Evolutionary conservation across 2,329 filamentous ascomycete species (phyloP).

Genomic region (Tympanopsis confertula): DNA sequence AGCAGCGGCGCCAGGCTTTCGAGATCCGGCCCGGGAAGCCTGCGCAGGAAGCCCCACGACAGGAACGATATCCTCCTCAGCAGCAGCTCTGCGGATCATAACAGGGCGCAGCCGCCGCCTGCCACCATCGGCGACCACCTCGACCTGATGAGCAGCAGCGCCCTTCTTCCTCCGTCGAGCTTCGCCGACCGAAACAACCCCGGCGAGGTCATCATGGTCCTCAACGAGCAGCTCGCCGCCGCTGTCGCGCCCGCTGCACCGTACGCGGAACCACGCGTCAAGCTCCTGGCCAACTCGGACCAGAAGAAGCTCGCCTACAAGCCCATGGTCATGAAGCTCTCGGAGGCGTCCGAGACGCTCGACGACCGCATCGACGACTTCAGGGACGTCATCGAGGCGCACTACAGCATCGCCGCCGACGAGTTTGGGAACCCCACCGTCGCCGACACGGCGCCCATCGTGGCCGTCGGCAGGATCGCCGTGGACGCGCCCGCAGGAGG

Average conservation of each 20-base stretch:
- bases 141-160: not conserved
- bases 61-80: constrained; percentile 23
- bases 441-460: constrained; percentile 73
- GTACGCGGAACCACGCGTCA: constrained; percentile 66
- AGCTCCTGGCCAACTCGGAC: constrained; percentile 75
- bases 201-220: constrained; percentile 70
- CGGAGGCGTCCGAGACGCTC: constrained; percentile 81
- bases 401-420: constrained; percentile 65
- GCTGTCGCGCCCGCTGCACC: constrained; percentile 61
- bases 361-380: constrained; percentile 95
- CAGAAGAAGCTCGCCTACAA: constrained; percentile 85
- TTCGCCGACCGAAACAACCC: constrained; percentile 71
- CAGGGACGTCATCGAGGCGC: constrained; percentile 57
- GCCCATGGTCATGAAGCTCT: constrained; percentile 87
- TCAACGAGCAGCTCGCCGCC: constrained; percentile 64
- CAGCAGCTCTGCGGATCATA: too few relatives aligned
- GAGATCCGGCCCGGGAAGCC: constrained; percentile 29
- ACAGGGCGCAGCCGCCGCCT: not conserved
- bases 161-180: constrained; percentile 33
- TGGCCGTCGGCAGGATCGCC: constrained; percentile 83
- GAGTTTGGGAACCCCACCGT: constrained; percentile 79
- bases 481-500: constrained; percentile 71
- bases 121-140: not conserved
- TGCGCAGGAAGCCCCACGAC: constrained; percentile 20
- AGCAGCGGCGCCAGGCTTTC: constrained; percentile 4